Percentiles rank a stretch among this genome's conserved stretches.
These are phyloP conservation scores for Kalmusia sp. DNA, from an alignment of 2,329 filamentous ascomycete species.

Conservation along the genomic window DNA sequence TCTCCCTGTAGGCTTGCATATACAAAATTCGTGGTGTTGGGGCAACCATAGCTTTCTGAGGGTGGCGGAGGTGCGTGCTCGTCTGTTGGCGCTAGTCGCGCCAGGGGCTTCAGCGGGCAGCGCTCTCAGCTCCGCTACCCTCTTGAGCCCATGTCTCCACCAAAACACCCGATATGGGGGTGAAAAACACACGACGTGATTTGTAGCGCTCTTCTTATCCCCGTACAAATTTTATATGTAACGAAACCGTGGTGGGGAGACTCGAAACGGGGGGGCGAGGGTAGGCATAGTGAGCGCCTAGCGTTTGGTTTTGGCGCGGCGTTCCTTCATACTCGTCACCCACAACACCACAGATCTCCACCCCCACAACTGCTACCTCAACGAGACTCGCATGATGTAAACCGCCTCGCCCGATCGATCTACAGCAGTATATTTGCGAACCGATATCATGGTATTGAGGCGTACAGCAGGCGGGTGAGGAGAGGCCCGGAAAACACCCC, in stretches of 20 bases:
- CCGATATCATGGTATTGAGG: too few species aligned
- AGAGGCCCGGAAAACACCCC: neutral
- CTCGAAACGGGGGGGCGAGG: neutral
- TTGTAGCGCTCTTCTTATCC: neutral
- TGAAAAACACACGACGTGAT: neutral
- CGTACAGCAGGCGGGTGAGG: neutral
- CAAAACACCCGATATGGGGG: neutral
- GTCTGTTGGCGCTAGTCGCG: neutral
- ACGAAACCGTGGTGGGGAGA: neutral
- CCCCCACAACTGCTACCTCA: constrained; percentile 4
- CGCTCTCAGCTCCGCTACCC: neutral
- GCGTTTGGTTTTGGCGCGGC: neutral
- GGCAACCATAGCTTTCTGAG: neutral
- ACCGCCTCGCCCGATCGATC: neutral
- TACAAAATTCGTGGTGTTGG: neutral
- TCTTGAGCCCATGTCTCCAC: neutral
- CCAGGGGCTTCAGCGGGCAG: neutral
- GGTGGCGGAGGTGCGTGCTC: neutral
- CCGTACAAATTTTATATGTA: neutral
- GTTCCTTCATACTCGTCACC: neutral
- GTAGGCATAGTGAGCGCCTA: neutral
- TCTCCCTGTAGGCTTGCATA: neutral
- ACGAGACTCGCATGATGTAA: neutral
- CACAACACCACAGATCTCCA: neutral
- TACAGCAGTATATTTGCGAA: neutral